A percentile compares a stretch with the other conserved stretches of the same genome.
phyloP scores from a whole-genome alignment of 164 flowering plant species.

The Warburgia ugandensis region DNA sequence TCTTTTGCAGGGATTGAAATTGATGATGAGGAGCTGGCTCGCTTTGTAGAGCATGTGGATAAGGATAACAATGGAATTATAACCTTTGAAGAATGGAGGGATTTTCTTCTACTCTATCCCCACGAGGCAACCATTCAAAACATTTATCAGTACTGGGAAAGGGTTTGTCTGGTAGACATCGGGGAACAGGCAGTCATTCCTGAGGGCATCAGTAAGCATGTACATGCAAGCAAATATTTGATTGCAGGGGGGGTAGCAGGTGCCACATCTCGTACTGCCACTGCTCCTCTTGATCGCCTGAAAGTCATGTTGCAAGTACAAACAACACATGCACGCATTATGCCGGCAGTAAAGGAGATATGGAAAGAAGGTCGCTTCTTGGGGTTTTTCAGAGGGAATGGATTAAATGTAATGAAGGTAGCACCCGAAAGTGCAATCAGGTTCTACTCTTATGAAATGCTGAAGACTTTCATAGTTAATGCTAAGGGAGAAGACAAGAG shows the following conservation, averaged over 20 bases:
- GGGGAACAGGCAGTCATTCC: conserved; percentile 95
- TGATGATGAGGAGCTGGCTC: conserved; percentile 86
- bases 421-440: conserved; percentile 97
- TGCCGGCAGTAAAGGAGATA: conserved; percentile 61
- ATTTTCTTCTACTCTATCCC: conserved; percentile 93
- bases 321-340: conserved; percentile 44
- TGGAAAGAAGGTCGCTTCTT: conserved; percentile 64
- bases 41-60: conserved; percentile 91
- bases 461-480: conserved; percentile 50
- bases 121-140: conserved; percentile 92
- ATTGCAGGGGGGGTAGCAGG: conserved; percentile 98
- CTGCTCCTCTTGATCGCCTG: conserved; percentile 95
- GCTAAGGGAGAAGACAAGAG: conserved; percentile 43
- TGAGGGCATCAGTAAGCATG: conserved; percentile 80
- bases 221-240: conserved; percentile 66
- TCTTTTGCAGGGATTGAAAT: conserved; percentile 80
- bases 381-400: conserved; percentile 95
- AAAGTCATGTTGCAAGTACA: conserved; percentile 88
- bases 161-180: conserved; percentile 93
- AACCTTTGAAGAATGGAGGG: conserved; percentile 98
- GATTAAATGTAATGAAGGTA: conserved; percentile 88
- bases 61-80: conserved; percentile 94
- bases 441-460: conserved; percentile 80
- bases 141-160: conserved; percentile 86
- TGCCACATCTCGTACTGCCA: conserved; percentile 92